Evolutionary conservation across 306 rosid species (phyloP), one percentile per base, ranked within the genome.

Genomic region (Quercus bicolor): DNA sequence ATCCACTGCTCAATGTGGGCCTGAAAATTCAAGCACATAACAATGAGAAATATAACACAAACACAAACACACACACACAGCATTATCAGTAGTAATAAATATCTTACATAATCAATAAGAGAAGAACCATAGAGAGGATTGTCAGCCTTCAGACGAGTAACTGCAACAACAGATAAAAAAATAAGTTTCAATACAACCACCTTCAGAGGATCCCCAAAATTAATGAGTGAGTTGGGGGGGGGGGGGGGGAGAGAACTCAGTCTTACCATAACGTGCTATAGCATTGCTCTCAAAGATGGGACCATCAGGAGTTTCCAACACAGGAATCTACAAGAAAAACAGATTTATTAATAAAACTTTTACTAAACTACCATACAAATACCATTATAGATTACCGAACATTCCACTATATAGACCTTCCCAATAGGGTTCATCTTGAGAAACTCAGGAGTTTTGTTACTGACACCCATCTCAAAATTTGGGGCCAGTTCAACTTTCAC

Each of bases 1-100:
- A 91, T 90, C 97, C 98, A 93, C 76, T 93, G 97, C 55, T 93
- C 98, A 10, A 91, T 73, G 26, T 76, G 97, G 70, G 84, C 95
- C 98, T 93, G 91, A 70, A 82, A 40, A n/a, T 83, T 37, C 6
- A 75, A 75, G 28, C 31, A 81, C 76, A 40, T 34, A 51, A 72
- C 28, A 23, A 68, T 5, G n/a, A 21, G 54, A 40, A 8, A 40
- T 23, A 40, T 53, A 75, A 57, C 15, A 56, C 60, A 59, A 13
- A 45, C 21, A 34, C 18, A 29, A 16, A 21, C 9, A 52, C 4
- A 34, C 18, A 29, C n/a, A 21, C 9, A 52, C 4, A 2, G 28
- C 1, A 29, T 34, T 6, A 15, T 18, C 24, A 24, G 13, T 29
- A 64, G 40, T 11, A 34, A 33, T 48, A 66, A 76, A 12, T 14